A percentile compares a stretch with the other conserved stretches of the same genome.
Conservation (phyloP, 805 yeast genomes). For the Saccharomycodes ludwigii region DNA sequence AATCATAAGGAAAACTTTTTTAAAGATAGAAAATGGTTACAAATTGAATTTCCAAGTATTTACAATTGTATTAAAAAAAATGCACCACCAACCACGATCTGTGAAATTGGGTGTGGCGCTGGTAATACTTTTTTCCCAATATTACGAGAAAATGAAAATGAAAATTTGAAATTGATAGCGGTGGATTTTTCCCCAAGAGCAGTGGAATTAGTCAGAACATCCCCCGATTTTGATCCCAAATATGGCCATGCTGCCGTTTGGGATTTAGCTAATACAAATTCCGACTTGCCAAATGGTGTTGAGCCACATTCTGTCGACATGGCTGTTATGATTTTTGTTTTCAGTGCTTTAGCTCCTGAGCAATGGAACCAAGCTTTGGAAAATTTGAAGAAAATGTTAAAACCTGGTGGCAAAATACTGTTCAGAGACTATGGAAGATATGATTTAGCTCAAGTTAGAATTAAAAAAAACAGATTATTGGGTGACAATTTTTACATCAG, state of each 20-base stretch:
- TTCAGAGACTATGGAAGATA: conserved; percentile 94
- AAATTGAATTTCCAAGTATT: conserved; percentile 81
- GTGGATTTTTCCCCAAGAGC: conserved; percentile 88
- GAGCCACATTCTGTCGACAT: conserved; percentile 76
- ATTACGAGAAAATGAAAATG: conserved; percentile 68
- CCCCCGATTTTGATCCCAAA: conserved; percentile 46
- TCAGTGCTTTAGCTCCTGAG: conserved; percentile 80
- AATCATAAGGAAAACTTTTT: conserved; percentile 89
- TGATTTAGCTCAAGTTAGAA: conserved; percentile 89
- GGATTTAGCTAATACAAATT: conserved; percentile 79
- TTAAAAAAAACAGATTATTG: conserved; percentile 73
- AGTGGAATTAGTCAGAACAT: conserved; percentile 64
- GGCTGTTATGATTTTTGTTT: conserved; percentile 90
- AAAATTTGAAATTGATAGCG: conserved; percentile 60
- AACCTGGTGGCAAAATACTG: conserved; percentile 85
- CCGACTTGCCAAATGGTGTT: conserved; percentile 70
- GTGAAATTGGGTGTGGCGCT: conserved; percentile 97
- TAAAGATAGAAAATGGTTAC: conserved; percentile 93
- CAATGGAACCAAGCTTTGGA: conserved; percentile 80
- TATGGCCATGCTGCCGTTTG: conserved; percentile 79
- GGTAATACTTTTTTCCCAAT: conserved; percentile 95
- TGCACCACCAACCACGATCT: conserved; percentile 56
- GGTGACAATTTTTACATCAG: conserved; percentile 92
- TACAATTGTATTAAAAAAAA: conserved; percentile 67
- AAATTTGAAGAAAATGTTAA: conserved; percentile 59